Conservation (phyloP, 1,284 basidiomycete genomes). For the Ganoderma meredithae region DNA sequence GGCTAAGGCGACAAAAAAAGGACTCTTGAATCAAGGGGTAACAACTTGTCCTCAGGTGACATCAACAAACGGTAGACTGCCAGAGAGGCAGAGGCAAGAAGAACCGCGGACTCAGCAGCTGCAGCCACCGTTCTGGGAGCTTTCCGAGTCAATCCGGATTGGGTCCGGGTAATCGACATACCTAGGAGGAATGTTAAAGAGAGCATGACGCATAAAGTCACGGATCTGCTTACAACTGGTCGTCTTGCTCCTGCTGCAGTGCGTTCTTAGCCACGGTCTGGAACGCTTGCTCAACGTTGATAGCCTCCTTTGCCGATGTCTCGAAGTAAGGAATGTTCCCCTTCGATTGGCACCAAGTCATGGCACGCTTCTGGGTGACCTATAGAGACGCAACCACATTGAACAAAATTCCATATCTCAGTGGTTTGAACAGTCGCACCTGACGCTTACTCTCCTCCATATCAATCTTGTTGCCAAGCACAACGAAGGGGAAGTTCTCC, state of each 20-base stretch:
- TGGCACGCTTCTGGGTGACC: conserved; percentile 99
- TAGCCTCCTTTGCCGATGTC: conserved; percentile 99
- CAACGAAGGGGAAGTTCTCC: conserved; percentile 99
- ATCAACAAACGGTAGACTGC: conserved; percentile 23
- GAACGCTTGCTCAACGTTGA: conserved; percentile 99
- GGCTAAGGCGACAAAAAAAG: conserved; percentile 21
- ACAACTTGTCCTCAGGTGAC: conserved; percentile 32
- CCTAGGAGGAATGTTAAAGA: conserved; percentile 50
- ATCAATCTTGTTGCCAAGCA: conserved; percentile 99
- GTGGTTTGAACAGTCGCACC: conserved; percentile 55
- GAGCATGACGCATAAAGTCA: background rate
- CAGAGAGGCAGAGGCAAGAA: conserved; percentile 8
- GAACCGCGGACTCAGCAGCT: conserved; percentile 68
- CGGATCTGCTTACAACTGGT: conserved; percentile 80
- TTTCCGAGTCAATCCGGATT: conserved; percentile 95
- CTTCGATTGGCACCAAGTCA: conserved; percentile 99
- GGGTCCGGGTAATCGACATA: conserved; percentile 99
- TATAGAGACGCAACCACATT: conserved; percentile 41
- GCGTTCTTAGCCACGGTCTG: conserved; percentile 99
- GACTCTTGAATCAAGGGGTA: conserved; percentile 36
- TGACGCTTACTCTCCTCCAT: conserved; percentile 99
- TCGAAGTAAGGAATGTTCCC: conserved; percentile 99
- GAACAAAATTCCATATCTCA: conserved; percentile 1
- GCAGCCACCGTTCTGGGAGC: conserved; percentile 91
- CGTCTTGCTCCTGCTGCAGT: conserved; percentile 95